A percentile compares a stretch with the other conserved stretches of the same genome.
Evolutionary conservation across 208 protist species (phyloP).

Genomic region (Trypanosoma grayi): DNA sequence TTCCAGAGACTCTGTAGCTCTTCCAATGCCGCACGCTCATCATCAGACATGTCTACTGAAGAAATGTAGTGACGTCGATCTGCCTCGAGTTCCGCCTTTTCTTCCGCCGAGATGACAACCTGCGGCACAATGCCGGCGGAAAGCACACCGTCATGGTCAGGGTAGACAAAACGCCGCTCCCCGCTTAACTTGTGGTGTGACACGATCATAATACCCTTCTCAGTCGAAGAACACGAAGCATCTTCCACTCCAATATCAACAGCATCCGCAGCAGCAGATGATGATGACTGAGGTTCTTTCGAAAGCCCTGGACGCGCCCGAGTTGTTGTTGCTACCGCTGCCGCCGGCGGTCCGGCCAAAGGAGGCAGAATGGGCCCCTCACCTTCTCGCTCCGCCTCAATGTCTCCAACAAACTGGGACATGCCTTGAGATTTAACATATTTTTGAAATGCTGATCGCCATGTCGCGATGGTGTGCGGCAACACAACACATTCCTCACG

Average conservation of each 20-base stretch:
- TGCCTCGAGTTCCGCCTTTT: slow-evolving; percentile 49
- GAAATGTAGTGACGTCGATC: slow-evolving; percentile 51
- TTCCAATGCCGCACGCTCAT: slow-evolving; percentile 77
- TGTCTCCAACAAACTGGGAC: slow-evolving; percentile 54
- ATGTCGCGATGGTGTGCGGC: slow-evolving; percentile 44
- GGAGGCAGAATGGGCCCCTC: slow-evolving; percentile 56
- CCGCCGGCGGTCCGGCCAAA: slow-evolving; percentile 6
- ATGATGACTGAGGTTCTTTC: too few relatives aligned
- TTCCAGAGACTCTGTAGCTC: slow-evolving; percentile 81
- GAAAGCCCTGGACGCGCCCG: too few relatives aligned
- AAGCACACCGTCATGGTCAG: slow-evolving; percentile 86
- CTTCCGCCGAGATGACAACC: slow-evolving; percentile 65
- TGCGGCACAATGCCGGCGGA: slow-evolving; percentile 71
- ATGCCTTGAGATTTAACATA: slow-evolving; percentile 53
- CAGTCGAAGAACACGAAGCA: background rate
- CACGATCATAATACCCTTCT: slow-evolving; percentile 67
- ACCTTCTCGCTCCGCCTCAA: slow-evolving; percentile 58
- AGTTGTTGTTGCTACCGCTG: background rate
- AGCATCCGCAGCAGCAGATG: background rate
- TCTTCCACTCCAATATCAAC: background rate
- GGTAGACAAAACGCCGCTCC: slow-evolving; percentile 64
- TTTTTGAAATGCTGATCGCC: slow-evolving; percentile 47
- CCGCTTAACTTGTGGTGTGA: slow-evolving; percentile 86
- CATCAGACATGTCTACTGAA: slow-evolving; percentile 49
- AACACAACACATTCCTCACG: slow-evolving; percentile 74